Evolutionary conservation across 345 rosid species (phyloP), one percentile per base, ranked within the genome.

Genomic region (Noccaea bulbosa): DNA sequence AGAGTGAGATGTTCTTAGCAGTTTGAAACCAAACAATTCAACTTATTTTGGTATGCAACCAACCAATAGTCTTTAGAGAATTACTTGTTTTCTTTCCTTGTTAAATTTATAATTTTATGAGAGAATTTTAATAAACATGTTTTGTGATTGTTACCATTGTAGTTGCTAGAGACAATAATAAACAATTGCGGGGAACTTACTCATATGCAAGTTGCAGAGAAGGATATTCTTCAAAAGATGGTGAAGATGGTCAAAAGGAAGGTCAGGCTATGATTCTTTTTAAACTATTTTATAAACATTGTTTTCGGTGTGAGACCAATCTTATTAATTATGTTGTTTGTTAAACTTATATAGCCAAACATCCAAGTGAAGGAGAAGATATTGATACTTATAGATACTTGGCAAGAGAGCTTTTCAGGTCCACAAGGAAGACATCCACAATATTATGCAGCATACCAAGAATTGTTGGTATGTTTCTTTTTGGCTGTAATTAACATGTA

Each of bases 391-490:
- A 83, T 95, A 70, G 98, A 88, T 78, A 87, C 93, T 34, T 95
- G 99, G 99, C 99, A 95, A 91, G 99, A 92, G 81, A 91, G 90
- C 76, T 95, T 88, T 71, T 97, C 97, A 70, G 98, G 97, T 57
- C 76, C 98, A 16, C 85, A 88, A 79, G 92, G 98, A 59, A 90
- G 98, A 87, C 90, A 89, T 88, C 92, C 99, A n/a, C 99, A 95
- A 77, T 95, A 92, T 70, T 92, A 82, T 80, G 87, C 90, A 39
- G 98, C 91, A 62, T 95, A 95, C 81, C 98, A 90, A 78, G 98
- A 95, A 79, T 79, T 95, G 78, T 77, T 92, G 98, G 99, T 95
- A 86, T 38, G 84, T 67, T 47, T 67, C 11, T 27, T 27, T 24
- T 33, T 55, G 43, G 48, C n/a, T 61, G 33, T 32, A 20, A 20